These are phyloP conservation scores for Coemansia sp. DNA, from an alignment of 192 early-diverging fungal species.

Conservation along the genomic window DNA sequence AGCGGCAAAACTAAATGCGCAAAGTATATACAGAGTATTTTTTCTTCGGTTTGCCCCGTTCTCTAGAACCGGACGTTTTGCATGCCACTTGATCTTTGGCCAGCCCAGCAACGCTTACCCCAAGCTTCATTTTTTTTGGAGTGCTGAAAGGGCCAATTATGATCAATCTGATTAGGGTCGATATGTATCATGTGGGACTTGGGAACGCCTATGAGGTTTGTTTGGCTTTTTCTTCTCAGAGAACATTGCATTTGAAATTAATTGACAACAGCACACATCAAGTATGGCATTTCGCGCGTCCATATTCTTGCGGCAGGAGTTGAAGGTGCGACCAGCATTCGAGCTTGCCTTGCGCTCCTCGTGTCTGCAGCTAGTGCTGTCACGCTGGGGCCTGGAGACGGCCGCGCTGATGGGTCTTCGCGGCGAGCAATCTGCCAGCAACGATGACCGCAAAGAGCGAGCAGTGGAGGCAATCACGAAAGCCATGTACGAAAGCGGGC, in stretches of 20 bases:
- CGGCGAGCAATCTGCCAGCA: constrained; percentile 32
- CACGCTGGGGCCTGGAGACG: constrained; percentile 61
- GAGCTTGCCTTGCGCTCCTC: constrained; percentile 51
- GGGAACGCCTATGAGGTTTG: too few relatives aligned
- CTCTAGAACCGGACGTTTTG: too few relatives aligned
- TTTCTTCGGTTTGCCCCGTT: too few relatives aligned
- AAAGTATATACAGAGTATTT: too few relatives aligned
- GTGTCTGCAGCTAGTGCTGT: constrained; percentile 56
- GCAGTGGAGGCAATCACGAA: constrained; percentile 45
- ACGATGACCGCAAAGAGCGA: constrained; percentile 34
- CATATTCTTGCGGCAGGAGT: constrained; percentile 11
- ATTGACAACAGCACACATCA: background rate
- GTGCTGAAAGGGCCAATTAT: too few relatives aligned
- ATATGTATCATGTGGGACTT: too few relatives aligned
- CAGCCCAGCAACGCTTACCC: too few relatives aligned
- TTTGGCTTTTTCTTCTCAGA: background rate
- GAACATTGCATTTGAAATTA: too few relatives aligned
- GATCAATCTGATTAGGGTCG: too few relatives aligned
- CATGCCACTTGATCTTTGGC: too few relatives aligned
- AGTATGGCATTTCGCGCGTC: constrained; percentile 47
- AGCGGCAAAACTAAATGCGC: too few relatives aligned
- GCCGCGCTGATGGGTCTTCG: constrained; percentile 45
- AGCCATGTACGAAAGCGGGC: constrained; percentile 45
- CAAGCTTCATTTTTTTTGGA: too few relatives aligned
- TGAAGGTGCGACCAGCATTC: constrained; percentile 32